phyloP scores from a whole-genome alignment of 805 yeast species.

The Candida sanyiensis region DNA sequence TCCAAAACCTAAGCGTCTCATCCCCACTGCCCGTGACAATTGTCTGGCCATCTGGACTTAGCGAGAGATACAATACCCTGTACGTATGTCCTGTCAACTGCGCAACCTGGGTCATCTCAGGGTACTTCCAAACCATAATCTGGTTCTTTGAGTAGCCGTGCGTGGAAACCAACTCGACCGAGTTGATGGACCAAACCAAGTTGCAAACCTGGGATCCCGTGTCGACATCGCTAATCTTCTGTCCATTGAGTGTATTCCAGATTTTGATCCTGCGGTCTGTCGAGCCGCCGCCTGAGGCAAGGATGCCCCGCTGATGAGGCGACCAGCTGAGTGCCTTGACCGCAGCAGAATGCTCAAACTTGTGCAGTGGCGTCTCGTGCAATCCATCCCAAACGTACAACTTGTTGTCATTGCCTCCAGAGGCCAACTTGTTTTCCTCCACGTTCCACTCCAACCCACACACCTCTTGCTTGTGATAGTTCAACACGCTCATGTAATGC shows the following conservation, averaged over 20 bases:
- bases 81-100: slow-evolving; percentile 92
- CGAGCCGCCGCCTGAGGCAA: slow-evolving; percentile 97
- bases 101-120: slow-evolving; percentile 85
- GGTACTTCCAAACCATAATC: slow-evolving; percentile 90
- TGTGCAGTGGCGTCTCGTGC: slow-evolving; percentile 59
- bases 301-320: slow-evolving; percentile 89
- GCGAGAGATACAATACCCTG: slow-evolving; percentile 80
- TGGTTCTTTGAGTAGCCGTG: slow-evolving; percentile 93
- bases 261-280: slow-evolving; percentile 85
- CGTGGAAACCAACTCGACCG: slow-evolving; percentile 88
- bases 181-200: slow-evolving; percentile 85
- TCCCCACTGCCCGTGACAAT: slow-evolving; percentile 99
- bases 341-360: slow-evolving; percentile 88
- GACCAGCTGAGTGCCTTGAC: slow-evolving; percentile 97
- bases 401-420: slow-evolving; percentile 93
- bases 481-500: slow-evolving; percentile 68
- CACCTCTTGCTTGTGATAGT: slow-evolving; percentile 84
- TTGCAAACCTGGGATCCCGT: slow-evolving; percentile 97
- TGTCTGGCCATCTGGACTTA: slow-evolving; percentile 95
- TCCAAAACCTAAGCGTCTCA: slow-evolving; percentile 94
- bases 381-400: slow-evolving; percentile 83
- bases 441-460: slow-evolving; percentile 95
- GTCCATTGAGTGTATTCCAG: slow-evolving; percentile 86
- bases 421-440: slow-evolving; percentile 85
- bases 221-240: slow-evolving; percentile 70